These are phyloP conservation scores for Arthrobotrys entomopaga DNA, from an alignment of 2,329 filamentous ascomycete species.

Conservation along the genomic window DNA sequence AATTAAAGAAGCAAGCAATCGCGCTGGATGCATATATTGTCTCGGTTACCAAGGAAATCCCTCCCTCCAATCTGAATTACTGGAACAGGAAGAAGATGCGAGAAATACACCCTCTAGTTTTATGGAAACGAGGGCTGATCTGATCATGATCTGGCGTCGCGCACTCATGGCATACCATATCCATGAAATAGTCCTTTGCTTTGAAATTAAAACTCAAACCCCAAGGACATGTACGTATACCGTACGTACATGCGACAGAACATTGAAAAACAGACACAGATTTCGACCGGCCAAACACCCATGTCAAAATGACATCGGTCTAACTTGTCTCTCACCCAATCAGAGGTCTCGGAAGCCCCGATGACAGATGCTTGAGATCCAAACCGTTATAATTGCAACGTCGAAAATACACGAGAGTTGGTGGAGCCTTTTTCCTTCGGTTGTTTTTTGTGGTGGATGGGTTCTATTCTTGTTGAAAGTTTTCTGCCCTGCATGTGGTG, in stretches of 20 bases:
- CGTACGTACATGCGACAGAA: no score
- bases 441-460: background rate
- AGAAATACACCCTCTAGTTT: constrained; percentile 31
- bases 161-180: constrained; percentile 11
- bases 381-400: constrained; percentile 7
- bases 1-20: constrained; percentile 20
- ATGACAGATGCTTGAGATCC: constrained; percentile 37
- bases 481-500: constrained; percentile 24
- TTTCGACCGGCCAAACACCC: background rate
- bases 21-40: constrained; percentile 3
- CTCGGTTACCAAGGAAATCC: constrained; percentile 13
- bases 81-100: constrained; percentile 27
- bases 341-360: constrained; percentile 9
- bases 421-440: constrained; percentile 36
- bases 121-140: constrained; percentile 17
- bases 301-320: constrained; percentile 34
- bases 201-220: constrained; percentile 3
- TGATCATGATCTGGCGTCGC: background rate
- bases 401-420: constrained; percentile 17
- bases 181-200: background rate
- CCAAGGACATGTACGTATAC: background rate
- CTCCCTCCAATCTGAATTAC: constrained; percentile 6
- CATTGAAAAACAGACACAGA: background rate
- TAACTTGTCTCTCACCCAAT: constrained; percentile 13
- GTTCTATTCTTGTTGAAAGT: constrained; percentile 17